Evolutionary conservation across 257 asterid species (phyloP).

Genomic region (Fraxinus pennsylvanica): DNA sequence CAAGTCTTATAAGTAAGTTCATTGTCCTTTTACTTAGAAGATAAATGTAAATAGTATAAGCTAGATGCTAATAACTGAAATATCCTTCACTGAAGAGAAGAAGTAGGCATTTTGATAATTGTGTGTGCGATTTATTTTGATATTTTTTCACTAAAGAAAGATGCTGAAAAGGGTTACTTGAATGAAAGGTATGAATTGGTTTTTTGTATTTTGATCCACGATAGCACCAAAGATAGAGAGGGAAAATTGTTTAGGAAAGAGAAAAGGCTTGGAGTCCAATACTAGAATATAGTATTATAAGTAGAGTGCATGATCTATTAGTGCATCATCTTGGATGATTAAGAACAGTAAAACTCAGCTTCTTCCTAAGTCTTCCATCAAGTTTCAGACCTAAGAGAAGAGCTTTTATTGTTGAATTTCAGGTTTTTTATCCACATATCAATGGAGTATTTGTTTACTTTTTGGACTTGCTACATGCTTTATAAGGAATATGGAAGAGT

Average conservation of each 20-base stretch:
- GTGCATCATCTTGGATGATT: neutral
- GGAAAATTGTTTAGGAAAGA: neutral
- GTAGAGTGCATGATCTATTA: neutral
- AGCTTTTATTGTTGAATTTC: slow-evolving; percentile 39
- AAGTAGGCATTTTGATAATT: neutral
- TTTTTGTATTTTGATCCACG: neutral
- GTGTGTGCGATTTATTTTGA: neutral
- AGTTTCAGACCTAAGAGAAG: slow-evolving; percentile 25
- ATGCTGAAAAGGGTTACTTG: neutral
- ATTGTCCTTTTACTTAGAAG: slow-evolving; percentile 13
- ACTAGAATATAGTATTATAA: too few relatives aligned
- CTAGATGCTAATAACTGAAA: neutral
- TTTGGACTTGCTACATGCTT: slow-evolving; percentile 88
- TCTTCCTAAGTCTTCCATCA: slow-evolving; percentile 1
- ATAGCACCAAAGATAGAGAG: neutral
- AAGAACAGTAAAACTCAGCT: neutral
- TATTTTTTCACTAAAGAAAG: neutral
- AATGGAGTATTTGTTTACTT: slow-evolving; percentile 78
- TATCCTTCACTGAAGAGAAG: neutral
- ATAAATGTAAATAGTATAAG: neutral
- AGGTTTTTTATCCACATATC: slow-evolving; percentile 95
- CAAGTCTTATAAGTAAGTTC: slow-evolving; percentile 72
- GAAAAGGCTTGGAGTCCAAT: neutral
- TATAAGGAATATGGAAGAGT: slow-evolving; percentile 84
- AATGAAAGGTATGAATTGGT: neutral